Evolutionary conservation across 2,329 filamentous ascomycete genomes (phyloP).

Genomic region (Helicocarpus griseus): DNA sequence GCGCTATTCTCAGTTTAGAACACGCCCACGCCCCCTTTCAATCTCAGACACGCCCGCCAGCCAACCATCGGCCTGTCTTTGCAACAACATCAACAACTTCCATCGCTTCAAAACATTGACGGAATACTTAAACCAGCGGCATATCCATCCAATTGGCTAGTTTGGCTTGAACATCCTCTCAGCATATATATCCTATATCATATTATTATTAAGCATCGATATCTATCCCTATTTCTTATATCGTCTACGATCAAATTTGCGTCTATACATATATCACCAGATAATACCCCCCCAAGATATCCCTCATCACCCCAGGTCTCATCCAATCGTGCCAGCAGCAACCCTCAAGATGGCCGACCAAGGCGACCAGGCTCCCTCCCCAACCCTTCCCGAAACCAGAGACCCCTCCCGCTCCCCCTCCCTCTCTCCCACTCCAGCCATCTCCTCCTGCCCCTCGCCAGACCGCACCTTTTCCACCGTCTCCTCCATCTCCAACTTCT

Average conservation of each 20-base stretch:
- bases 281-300: not conserved
- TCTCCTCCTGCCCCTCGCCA: slow-evolving; percentile 35
- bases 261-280: too few relatives aligned
- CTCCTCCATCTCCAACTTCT: slow-evolving; percentile 37
- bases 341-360: slow-evolving; percentile 12
- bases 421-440: slow-evolving; percentile 32
- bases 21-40: not conserved
- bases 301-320: too few relatives aligned
- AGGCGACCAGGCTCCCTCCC: slow-evolving; percentile 3
- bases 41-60: not conserved
- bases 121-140: too few relatives aligned
- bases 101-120: too few relatives aligned
- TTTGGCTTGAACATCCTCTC: too few relatives aligned
- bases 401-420: slow-evolving; percentile 32
- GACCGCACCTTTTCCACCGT: slow-evolving; percentile 38
- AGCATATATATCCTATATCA: too few relatives aligned
- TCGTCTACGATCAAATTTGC: too few relatives aligned
- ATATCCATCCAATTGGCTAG: too few relatives aligned
- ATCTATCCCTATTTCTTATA: too few relatives aligned
- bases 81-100: too few relatives aligned
- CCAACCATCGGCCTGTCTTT: not conserved
- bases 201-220: too few relatives aligned
- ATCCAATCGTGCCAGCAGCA: too few relatives aligned
- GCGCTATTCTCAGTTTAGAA: not conserved
- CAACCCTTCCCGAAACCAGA: slow-evolving; percentile 11